phyloP scores from a whole-genome alignment of 2,329 filamentous ascomycete species.

The Aspergillus caelatus region DNA sequence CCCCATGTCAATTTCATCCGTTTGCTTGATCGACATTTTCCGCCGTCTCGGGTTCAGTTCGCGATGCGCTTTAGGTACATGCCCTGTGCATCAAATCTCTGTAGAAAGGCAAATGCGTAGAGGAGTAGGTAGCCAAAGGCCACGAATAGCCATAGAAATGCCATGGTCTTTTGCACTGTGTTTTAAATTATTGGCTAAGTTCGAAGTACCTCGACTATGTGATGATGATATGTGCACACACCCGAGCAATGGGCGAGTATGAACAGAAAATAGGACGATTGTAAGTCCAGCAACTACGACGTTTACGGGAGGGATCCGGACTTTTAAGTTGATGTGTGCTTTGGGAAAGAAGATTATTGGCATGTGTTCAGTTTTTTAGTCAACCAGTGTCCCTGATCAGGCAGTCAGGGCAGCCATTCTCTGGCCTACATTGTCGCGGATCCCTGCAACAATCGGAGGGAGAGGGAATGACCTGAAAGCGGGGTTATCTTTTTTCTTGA shows the following conservation, averaged over 20 bases:
- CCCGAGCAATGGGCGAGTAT: neutral
- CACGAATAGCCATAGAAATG: conserved; percentile 36
- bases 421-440: neutral
- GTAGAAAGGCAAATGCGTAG: conserved; percentile 36
- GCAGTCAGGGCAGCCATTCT: conserved; percentile 14
- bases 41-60: conserved; percentile 18
- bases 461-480: conserved; percentile 1
- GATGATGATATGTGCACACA: neutral
- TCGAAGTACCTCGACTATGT: neutral
- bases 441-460: conserved; percentile 7
- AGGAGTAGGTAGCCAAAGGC: conserved; percentile 38
- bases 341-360: neutral
- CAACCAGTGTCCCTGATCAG: conserved; percentile 11
- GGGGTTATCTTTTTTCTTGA: neutral
- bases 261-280: neutral
- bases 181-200: neutral
- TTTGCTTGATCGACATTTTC: neutral
- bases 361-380: neutral
- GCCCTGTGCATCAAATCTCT: conserved; percentile 19
- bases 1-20: neutral
- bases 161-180: conserved; percentile 22
- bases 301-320: neutral
- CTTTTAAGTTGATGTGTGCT: neutral
- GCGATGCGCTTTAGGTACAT: conserved; percentile 21
- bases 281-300: neutral